Conservation (phyloP, 129 eudicot genomes). For the Flaveria linearis region DNA sequence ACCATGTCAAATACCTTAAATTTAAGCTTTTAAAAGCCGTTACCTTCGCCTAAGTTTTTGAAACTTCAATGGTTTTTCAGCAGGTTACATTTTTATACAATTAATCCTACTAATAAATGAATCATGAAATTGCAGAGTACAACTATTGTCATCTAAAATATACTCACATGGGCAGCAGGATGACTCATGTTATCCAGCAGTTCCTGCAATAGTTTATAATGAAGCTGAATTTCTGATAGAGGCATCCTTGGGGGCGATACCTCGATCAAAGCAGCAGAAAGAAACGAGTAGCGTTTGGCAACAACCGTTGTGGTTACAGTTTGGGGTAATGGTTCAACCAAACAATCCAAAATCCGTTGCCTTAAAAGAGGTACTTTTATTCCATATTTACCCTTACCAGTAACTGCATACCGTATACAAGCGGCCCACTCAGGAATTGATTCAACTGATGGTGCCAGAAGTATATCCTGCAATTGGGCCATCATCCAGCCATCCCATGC, state of each 20-base stretch:
- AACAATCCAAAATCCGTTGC: conserved; percentile 63
- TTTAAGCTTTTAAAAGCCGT: neutral
- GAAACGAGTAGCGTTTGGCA: conserved; percentile 84
- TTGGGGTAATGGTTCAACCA: conserved; percentile 74
- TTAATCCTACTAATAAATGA: neutral
- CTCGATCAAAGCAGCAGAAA: conserved; percentile 88
- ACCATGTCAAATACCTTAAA: neutral
- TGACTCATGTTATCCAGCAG: conserved; percentile 81
- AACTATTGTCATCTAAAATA: neutral
- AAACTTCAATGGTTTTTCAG: neutral
- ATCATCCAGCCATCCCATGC: conserved; percentile 94
- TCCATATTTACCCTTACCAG: conserved; percentile 95
- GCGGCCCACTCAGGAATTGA: conserved; percentile 96
- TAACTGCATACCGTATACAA: conserved; percentile 89
- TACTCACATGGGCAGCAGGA: conserved; percentile 87
- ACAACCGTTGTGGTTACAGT: conserved; percentile 79
- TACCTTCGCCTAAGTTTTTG: neutral
- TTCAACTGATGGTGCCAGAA: conserved; percentile 87
- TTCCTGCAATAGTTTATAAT: conserved; percentile 68
- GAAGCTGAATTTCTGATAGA: conserved; percentile 63
- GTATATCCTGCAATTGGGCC: conserved; percentile 64
- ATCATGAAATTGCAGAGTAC: neutral
- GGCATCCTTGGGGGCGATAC: conserved; percentile 83
- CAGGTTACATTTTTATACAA: neutral
- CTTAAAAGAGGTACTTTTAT: conserved; percentile 81